phyloP scores from a whole-genome alignment of 2,329 filamentous ascomycete species.

The Sporothrix curviconia region DNA sequence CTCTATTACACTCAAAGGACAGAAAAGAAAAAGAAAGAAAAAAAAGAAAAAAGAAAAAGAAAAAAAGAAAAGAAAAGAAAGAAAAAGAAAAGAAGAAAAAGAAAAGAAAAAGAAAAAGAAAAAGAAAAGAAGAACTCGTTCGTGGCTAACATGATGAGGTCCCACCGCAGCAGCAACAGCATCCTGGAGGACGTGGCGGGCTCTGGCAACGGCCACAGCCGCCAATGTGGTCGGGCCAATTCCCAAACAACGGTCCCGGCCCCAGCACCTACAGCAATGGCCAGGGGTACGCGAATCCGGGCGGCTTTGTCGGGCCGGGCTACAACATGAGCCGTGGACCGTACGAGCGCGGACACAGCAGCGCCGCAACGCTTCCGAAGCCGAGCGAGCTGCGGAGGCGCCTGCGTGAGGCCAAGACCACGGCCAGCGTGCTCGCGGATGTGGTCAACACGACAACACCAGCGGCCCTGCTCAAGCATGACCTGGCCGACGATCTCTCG shows the following conservation, averaged over 20 bases:
- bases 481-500: conserved; percentile 88
- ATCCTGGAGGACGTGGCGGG: background rate
- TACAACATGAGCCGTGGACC: conserved; percentile 20
- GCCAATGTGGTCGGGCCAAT: background rate
- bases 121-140: too few species aligned
- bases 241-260: background rate
- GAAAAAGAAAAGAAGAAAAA: too few species aligned
- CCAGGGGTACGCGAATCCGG: background rate
- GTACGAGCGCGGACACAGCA: conserved; percentile 40
- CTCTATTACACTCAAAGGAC: too few species aligned
- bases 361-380: conserved; percentile 48
- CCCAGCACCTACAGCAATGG: conserved; percentile 10
- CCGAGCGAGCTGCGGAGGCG: conserved; percentile 73
- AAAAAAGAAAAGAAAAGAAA: too few species aligned
- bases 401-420: conserved; percentile 84
- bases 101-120: too few species aligned
- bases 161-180: background rate
- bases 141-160: background rate
- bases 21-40: too few species aligned
- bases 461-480: conserved; percentile 68
- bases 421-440: conserved; percentile 85
- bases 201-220: conserved; percentile 16
- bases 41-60: too few species aligned
- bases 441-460: conserved; percentile 80
- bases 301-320: conserved; percentile 17